Evolutionary conservation across 208 protist species (phyloP), one percentile per base, ranked within the genome.

Genomic region (Crithidia sp.): DNA sequence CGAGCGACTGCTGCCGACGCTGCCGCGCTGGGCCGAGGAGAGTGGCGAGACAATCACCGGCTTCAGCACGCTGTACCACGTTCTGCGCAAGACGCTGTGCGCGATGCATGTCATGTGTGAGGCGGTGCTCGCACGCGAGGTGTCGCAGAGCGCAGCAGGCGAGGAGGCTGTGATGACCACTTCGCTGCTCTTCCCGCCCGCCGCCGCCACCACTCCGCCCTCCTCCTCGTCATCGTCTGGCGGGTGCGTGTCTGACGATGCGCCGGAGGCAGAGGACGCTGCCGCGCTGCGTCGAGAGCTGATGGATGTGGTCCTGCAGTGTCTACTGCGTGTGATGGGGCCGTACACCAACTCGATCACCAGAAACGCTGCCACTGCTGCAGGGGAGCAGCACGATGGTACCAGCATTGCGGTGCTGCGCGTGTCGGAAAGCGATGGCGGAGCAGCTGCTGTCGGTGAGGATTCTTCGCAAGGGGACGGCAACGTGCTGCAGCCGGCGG

Each of bases 61-160:
- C 40, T 82, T 77, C 56, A 52, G 62, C 41, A 39, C 60, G 43
- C 59, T 74, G 45, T 77, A 82, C 56, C 47, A 57, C 37, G 47
- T 71, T 2, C 63, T 82, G 50, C 77, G 66, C 17, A 82, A 82
- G 56, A 77, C 39, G 9, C 67, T 82, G 37, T 74, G 76, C 50
- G 44, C 71, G 8, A 64, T 82, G 5, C 53, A 77, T 36, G 76
- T 74, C 28, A 16, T 77, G 16, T 39, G 37, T 19, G 58, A 65
- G 17, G 66, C 52, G 59, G 16, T 74, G 47, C 61, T 55, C 12
- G 7, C 12, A 2, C 37, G 55, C 39, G 7, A 28, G 28, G 28
- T 28, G 28, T 28, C 28, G 28, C 28, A 28, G 28, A 28, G 28
- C 28, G 28, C 28, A 28, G 28, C 28, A 28, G 28, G 28, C 28